These are phyloP conservation scores for Beauveria sp. DNA, from an alignment of 2,329 filamentous ascomycete species.

Conservation along the genomic window DNA sequence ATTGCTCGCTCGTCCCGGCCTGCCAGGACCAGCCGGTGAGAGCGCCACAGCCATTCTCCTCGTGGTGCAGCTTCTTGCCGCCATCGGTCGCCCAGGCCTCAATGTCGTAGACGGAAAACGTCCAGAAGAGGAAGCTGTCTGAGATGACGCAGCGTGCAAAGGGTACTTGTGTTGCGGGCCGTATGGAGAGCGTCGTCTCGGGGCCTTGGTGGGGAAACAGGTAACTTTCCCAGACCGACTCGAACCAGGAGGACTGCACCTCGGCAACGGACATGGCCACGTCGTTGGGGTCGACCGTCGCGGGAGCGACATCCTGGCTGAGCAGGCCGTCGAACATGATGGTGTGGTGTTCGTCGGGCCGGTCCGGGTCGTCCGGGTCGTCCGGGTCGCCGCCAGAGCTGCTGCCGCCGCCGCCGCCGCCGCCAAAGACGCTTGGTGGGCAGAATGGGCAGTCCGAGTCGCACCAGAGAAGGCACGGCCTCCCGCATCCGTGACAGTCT, in stretches of 20 bases:
- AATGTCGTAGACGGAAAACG: constrained; percentile 11
- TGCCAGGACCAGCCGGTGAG: constrained; percentile 13
- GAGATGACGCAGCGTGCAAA: neutral
- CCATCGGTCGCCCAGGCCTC: constrained; percentile 7
- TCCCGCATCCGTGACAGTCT: neutral
- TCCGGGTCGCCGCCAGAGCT: neutral
- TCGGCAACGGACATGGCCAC: neutral
- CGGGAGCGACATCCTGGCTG: neutral
- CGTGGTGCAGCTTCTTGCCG: constrained; percentile 3
- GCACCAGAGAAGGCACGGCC: constrained; percentile 3
- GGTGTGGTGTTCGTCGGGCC: neutral
- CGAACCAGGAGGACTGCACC: neutral
- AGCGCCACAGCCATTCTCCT: constrained; percentile 13
- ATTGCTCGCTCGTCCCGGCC: neutral
- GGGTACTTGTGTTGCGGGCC: neutral
- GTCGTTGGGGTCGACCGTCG: neutral
- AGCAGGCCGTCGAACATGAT: neutral
- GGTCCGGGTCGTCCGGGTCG: neutral
- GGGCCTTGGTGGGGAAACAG: neutral
- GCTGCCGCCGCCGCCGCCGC: neutral
- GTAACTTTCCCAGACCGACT: neutral
- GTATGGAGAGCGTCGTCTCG: neutral
- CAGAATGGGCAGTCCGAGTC: constrained; percentile 9
- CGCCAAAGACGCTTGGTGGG: neutral
- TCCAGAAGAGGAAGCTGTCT: neutral